phyloP scores from a whole-genome alignment of 2,329 filamentous ascomycete species.

The Neofusicoccum sp. region DNA sequence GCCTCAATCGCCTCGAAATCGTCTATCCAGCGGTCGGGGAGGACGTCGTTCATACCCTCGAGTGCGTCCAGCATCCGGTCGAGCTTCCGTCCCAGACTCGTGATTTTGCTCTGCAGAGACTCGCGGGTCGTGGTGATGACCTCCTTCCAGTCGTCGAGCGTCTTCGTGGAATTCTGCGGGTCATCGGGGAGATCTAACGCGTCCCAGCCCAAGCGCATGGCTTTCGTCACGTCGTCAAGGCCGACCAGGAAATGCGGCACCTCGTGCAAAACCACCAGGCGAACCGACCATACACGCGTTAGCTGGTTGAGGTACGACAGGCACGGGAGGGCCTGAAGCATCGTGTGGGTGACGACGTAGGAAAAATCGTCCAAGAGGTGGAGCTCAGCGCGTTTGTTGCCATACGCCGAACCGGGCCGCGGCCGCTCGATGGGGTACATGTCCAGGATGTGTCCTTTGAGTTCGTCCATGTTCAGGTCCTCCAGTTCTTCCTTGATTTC shows the following conservation, averaged over 20 bases:
- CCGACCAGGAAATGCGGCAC: slow-evolving; percentile 67
- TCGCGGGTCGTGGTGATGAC: slow-evolving; percentile 55
- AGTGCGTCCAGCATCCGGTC: slow-evolving; percentile 85
- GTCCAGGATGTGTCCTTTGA: slow-evolving; percentile 83
- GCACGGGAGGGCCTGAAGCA: slow-evolving; percentile 82
- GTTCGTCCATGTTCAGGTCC: slow-evolving; percentile 73
- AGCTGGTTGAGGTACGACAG: slow-evolving; percentile 70
- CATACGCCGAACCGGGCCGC: slow-evolving; percentile 43
- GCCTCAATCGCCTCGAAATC: slow-evolving; percentile 77
- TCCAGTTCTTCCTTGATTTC: slow-evolving; percentile 70
- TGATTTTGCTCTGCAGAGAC: slow-evolving; percentile 67
- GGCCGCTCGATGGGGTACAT: slow-evolving; percentile 61
- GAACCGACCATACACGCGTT: slow-evolving; percentile 75
- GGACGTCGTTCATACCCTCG: slow-evolving; percentile 77
- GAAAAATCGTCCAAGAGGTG: slow-evolving; percentile 83
- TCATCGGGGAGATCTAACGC: slow-evolving; percentile 48
- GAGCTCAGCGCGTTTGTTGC: slow-evolving; percentile 46
- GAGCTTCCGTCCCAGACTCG: slow-evolving; percentile 67
- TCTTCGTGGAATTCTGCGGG: slow-evolving; percentile 30
- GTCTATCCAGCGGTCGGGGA: slow-evolving; percentile 86
- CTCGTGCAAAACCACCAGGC: slow-evolving; percentile 71
- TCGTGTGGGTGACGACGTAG: slow-evolving; percentile 84
- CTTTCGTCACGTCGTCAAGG: slow-evolving; percentile 62
- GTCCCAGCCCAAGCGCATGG: slow-evolving; percentile 66
- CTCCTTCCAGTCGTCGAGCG: slow-evolving; percentile 35